These are phyloP conservation scores for Colletotrichum sp. DNA, from an alignment of 2,329 filamentous ascomycete genomes.

Conservation along the genomic window DNA sequence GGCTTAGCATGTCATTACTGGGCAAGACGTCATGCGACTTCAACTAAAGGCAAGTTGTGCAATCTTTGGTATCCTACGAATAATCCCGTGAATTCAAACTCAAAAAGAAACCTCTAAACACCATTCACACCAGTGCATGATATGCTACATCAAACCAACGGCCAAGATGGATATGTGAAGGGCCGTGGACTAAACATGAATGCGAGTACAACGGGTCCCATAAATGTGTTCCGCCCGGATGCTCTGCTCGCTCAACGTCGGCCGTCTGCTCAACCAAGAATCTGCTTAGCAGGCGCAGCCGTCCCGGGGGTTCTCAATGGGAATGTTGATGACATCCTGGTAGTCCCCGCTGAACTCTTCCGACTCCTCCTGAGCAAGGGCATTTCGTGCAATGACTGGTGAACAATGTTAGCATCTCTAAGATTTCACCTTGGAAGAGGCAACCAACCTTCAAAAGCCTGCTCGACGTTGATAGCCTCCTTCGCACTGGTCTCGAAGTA, in stretches of 20 bases:
- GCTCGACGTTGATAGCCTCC: conserved; percentile 97
- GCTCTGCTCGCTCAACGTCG: background rate
- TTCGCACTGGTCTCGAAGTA: conserved; percentile 99
- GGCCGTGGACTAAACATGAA: conserved; percentile 17
- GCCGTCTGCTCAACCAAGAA: background rate
- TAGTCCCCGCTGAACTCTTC: conserved; percentile 98
- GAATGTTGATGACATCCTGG: conserved; percentile 97
- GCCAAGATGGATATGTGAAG: conserved; percentile 18
- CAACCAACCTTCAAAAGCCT: conserved; percentile 67
- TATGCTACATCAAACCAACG: conserved; percentile 25
- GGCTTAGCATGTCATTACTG: background rate
- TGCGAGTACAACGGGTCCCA: conserved; percentile 1
- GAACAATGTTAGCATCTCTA: conserved; percentile 17
- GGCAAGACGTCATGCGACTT: background rate
- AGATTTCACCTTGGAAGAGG: background rate
- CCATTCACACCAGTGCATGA: conserved; percentile 21
- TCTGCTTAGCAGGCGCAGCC: conserved; percentile 83
- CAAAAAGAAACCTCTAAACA: conserved; percentile 21
- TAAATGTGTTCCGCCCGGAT: background rate
- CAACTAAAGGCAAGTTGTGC: background rate
- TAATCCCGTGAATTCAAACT: conserved; percentile 15
- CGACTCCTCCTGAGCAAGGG: conserved; percentile 93
- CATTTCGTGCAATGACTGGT: conserved; percentile 92
- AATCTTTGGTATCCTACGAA: background rate
- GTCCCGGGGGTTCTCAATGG: conserved; percentile 91